Conservation (phyloP, 352 stramenopile species). For the Phytopythium ostracodes region DNA sequence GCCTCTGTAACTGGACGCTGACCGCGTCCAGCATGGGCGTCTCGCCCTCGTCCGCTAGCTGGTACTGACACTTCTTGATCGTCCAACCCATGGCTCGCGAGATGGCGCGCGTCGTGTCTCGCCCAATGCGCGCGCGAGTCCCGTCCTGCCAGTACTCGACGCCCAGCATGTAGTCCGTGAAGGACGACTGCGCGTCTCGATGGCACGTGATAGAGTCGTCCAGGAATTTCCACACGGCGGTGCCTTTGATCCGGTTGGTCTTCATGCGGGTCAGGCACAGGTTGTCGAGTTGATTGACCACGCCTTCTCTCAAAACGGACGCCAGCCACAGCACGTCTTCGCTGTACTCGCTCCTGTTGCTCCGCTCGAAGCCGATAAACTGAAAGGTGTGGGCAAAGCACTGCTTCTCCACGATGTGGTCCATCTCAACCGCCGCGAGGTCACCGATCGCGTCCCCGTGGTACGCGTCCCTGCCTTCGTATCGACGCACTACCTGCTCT, state of each 20-base stretch:
- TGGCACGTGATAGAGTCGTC: slow-evolving; percentile 36
- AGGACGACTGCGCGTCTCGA: slow-evolving; percentile 9
- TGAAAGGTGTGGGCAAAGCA: slow-evolving; percentile 34
- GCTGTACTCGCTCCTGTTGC: neutral
- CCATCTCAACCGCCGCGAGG: slow-evolving; percentile 21
- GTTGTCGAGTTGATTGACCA: slow-evolving; percentile 26
- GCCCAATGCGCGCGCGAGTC: slow-evolving; percentile 13
- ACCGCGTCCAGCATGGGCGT: slow-evolving; percentile 18
- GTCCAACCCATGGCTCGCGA: slow-evolving; percentile 24
- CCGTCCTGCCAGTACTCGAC: slow-evolving; percentile 19
- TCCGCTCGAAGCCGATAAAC: slow-evolving; percentile 9
- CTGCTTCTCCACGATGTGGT: slow-evolving; percentile 47
- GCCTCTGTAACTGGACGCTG: slow-evolving; percentile 20
- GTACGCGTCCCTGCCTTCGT: slow-evolving; percentile 29
- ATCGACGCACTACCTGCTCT: slow-evolving; percentile 12
- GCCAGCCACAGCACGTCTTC: slow-evolving; percentile 19
- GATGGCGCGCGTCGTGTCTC: slow-evolving; percentile 18
- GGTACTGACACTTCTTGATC: slow-evolving; percentile 21
- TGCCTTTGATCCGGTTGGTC: slow-evolving; percentile 40
- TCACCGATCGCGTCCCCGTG: slow-evolving; percentile 23
- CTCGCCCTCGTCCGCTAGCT: slow-evolving; percentile 18
- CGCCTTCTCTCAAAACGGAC: slow-evolving; percentile 17
- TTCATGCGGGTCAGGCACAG: slow-evolving; percentile 33
- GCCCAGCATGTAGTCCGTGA: slow-evolving; percentile 26
- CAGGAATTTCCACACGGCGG: slow-evolving; percentile 33